These are phyloP conservation scores for Gynostemma pentaphyllum DNA, from an alignment of 306 rosid genomes.

Conservation along the genomic window DNA sequence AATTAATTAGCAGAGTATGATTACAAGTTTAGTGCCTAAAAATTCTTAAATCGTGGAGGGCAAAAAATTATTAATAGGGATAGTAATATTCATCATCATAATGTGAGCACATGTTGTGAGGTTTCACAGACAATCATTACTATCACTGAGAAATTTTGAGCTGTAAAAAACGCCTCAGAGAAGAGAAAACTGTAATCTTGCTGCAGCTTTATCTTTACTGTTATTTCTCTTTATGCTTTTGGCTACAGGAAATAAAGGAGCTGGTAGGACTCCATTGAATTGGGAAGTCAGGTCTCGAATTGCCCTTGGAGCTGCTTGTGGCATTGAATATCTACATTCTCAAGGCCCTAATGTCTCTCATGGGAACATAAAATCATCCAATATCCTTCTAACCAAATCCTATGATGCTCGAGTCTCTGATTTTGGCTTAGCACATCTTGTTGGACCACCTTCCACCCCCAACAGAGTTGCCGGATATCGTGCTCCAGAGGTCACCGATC, in stretches of 20 bases:
- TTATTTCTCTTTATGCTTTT: not conserved
- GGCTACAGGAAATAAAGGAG: constrained; percentile 39
- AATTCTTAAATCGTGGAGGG: too few relatives aligned
- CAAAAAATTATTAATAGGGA: too few relatives aligned
- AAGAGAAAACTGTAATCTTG: not conserved
- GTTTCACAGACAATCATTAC: not conserved
- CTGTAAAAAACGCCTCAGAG: too few relatives aligned
- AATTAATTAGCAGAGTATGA: too few relatives aligned
- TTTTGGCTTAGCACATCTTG: constrained; percentile 40
- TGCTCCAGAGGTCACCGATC: constrained; percentile 47
- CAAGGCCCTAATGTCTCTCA: constrained; percentile 34
- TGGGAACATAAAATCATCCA: constrained; percentile 41
- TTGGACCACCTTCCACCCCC: constrained; percentile 35
- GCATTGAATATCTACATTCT: constrained; percentile 33
- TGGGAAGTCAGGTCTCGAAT: constrained; percentile 38
- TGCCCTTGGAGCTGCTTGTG: constrained; percentile 39
- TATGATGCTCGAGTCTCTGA: constrained; percentile 38
- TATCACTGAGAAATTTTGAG: not conserved
- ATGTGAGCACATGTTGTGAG: not conserved
- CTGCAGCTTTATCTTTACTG: constrained; percentile 5
- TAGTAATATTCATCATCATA: not conserved
- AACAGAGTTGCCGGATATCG: constrained; percentile 37
- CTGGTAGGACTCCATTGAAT: constrained; percentile 38
- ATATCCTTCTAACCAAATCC: constrained; percentile 34
- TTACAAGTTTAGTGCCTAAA: too few relatives aligned